A percentile compares a stretch with the other conserved stretches of the same genome.
phyloP scores from a whole-genome alignment of 805 yeast genomes.

The Kuraishia borneana region DNA sequence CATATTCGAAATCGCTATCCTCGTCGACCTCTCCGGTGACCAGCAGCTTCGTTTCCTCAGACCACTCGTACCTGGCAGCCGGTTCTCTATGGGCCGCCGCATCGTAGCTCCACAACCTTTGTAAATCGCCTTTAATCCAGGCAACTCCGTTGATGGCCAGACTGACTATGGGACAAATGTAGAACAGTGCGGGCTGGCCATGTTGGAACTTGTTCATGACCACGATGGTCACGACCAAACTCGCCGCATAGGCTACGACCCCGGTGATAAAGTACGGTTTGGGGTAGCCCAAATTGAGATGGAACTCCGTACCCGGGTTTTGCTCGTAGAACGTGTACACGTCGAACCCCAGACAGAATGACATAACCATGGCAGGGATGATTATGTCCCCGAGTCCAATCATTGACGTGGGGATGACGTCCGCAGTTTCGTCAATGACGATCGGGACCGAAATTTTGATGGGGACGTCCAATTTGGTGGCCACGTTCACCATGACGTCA shows the following conservation, averaged over 20 bases:
- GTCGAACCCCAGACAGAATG: conserved; percentile 47
- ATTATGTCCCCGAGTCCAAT: conserved; percentile 61
- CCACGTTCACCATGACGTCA: conserved; percentile 52
- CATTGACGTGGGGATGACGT: conserved; percentile 18
- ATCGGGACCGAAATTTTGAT: conserved; percentile 34
- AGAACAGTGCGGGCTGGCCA: conserved; percentile 63
- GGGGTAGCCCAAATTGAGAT: conserved; percentile 24
- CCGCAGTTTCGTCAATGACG: conserved; percentile 1
- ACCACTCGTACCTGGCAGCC: conserved; percentile 8
- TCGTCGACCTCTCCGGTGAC: conserved; percentile 7
- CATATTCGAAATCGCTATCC: background rate
- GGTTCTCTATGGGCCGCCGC: conserved; percentile 8
- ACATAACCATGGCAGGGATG: conserved; percentile 43
- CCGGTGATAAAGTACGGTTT: conserved; percentile 36
- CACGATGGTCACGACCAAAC: conserved; percentile 28
- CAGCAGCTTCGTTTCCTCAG: conserved; percentile 11
- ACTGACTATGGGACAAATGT: conserved; percentile 40
- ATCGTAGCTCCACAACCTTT: conserved; percentile 26
- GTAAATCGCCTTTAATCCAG: conserved; percentile 27
- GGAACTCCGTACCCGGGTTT: conserved; percentile 22
- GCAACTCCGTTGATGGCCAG: conserved; percentile 24
- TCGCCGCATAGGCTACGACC: conserved; percentile 36
- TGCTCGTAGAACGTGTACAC: conserved; percentile 24
- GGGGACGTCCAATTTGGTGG: conserved; percentile 44
- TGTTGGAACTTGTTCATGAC: conserved; percentile 24